Percentiles rank a stretch among this genome's conserved stretches.
These are phyloP conservation scores for Tetrapyrgos nigripes DNA, from an alignment of 1,284 basidiomycete species.

Conservation along the genomic window DNA sequence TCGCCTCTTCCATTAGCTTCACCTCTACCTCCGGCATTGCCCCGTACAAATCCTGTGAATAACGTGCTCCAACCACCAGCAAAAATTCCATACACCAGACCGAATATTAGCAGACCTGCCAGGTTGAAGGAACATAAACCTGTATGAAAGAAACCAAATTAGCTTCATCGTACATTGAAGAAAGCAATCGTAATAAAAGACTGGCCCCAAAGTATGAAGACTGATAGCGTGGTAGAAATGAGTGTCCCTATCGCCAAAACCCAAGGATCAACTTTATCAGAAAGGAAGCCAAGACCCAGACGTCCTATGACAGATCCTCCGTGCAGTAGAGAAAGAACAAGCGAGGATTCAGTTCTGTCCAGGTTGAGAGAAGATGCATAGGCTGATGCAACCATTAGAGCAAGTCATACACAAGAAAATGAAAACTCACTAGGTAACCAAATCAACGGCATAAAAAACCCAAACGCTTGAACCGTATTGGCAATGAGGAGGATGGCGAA, in stretches of 20 bases:
- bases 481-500: conserved; percentile 38
- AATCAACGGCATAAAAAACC: conserved; percentile 40
- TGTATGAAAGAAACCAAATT: neutral
- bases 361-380: conserved; percentile 36
- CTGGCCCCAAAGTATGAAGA: conserved; percentile 46
- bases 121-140: conserved; percentile 36
- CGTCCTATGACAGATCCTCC: conserved; percentile 39
- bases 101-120: conserved; percentile 40
- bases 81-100: conserved; percentile 39
- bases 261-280: conserved; percentile 44
- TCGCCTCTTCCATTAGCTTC: no score
- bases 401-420: neutral
- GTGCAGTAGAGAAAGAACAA: conserved; percentile 34
- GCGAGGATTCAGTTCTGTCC: conserved; percentile 29
- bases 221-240: conserved; percentile 33
- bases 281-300: conserved; percentile 39
- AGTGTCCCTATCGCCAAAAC: conserved; percentile 37
- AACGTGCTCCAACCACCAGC: conserved; percentile 45
- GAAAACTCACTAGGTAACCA: conserved; percentile 40
- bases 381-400: conserved; percentile 21
- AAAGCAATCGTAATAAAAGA: neutral
- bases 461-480: conserved; percentile 42
- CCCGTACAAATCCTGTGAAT: conserved; percentile 38
- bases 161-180: neutral
- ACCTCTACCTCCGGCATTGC: neutral